Evolutionary conservation across 2,329 filamentous ascomycete species (phyloP).

Genomic region (Paramyrothecium sp.): DNA sequence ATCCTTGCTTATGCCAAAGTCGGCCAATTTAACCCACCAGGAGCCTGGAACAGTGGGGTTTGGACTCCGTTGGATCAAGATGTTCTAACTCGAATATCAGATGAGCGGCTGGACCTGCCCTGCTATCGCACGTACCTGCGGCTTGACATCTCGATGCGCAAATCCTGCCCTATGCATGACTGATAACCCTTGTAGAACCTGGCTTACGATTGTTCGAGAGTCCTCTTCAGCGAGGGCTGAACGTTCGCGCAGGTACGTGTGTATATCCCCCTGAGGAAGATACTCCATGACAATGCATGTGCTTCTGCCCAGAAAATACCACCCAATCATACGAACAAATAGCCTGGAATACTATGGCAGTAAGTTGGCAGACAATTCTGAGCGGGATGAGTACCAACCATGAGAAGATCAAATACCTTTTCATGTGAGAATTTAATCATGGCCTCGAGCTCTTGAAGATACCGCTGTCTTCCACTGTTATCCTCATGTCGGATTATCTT

Average conservation of each 20-base stretch:
- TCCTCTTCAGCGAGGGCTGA: conserved; percentile 13
- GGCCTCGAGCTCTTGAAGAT: conserved; percentile 17
- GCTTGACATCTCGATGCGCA: conserved; percentile 21
- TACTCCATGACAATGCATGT: conserved; percentile 23
- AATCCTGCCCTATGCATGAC: conserved; percentile 18
- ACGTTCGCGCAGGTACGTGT: conserved; percentile 8
- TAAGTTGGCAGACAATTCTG: background rate
- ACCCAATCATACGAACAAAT: conserved; percentile 21
- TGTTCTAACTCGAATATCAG: conserved; percentile 12
- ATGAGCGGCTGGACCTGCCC: background rate
- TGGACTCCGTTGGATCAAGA: conserved; percentile 15
- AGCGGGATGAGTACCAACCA: background rate
- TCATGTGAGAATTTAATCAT: conserved; percentile 19
- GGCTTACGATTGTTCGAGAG: conserved; percentile 11
- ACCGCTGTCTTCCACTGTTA: conserved; percentile 4
- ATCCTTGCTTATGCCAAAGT: conserved; percentile 21
- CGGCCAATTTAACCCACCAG: conserved; percentile 20
- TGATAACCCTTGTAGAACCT: conserved; percentile 14
- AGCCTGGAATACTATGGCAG: conserved; percentile 13
- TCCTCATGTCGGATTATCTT: conserved; percentile 12
- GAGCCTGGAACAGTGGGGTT: background rate
- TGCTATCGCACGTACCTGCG: conserved; percentile 6
- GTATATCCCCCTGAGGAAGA: conserved; percentile 16
- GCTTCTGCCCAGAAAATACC: conserved; percentile 12
- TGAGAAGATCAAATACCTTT: conserved; percentile 4